These are phyloP conservation scores for Tolypocladium tropicale DNA, from an alignment of 2,329 filamentous ascomycete genomes.

Conservation along the genomic window DNA sequence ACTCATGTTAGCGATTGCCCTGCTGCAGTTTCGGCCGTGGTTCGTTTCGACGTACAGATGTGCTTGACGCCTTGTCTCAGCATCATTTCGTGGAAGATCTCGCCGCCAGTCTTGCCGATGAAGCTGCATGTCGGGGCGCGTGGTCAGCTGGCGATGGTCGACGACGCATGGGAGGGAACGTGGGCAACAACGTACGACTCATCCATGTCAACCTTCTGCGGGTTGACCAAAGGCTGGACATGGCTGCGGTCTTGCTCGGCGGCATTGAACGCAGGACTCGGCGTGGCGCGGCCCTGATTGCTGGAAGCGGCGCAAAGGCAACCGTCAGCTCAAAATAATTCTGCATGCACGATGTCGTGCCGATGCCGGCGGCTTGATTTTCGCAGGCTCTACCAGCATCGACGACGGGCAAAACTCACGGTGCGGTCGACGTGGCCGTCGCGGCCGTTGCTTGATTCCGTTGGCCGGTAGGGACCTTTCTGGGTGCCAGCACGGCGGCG, in stretches of 20 bases:
- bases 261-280: conserved; percentile 52
- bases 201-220: conserved; percentile 55
- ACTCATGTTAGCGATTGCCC: conserved; percentile 14
- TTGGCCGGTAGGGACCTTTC: conserved; percentile 28
- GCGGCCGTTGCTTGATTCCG: conserved; percentile 41
- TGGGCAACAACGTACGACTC: conserved; percentile 58
- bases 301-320: not conserved
- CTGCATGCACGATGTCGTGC: not conserved
- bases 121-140: conserved; percentile 42
- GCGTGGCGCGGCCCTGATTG: conserved; percentile 41
- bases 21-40: not conserved
- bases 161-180: too few species aligned
- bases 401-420: conserved; percentile 34
- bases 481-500: conserved; percentile 23
- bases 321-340: not conserved
- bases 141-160: not conserved
- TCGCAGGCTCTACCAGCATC: not conserved
- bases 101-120: conserved; percentile 87
- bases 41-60: conserved; percentile 59
- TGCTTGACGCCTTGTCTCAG: conserved; percentile 84
- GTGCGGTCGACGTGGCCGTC: conserved; percentile 30
- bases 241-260: conserved; percentile 39
- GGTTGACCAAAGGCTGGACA: conserved; percentile 59
- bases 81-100: conserved; percentile 99
- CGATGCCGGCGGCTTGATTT: conserved; percentile 5